These are phyloP conservation scores for Annulohypoxylon stygium DNA, from an alignment of 495 filamentous ascomycete genomes.

Conservation along the genomic window DNA sequence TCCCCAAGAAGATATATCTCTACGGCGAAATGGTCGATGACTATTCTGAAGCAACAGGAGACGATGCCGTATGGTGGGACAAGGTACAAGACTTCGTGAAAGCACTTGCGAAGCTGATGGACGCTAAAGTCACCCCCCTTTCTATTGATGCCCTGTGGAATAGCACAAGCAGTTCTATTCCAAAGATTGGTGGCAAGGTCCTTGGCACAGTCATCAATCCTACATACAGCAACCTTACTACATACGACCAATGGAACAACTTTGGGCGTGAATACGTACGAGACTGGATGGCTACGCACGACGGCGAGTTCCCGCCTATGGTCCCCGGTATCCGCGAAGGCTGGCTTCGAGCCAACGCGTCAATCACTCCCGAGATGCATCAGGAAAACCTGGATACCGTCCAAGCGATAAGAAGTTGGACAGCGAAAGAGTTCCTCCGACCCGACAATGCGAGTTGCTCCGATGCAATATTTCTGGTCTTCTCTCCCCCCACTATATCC, in stretches of 20 bases:
- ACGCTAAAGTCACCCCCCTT: not conserved
- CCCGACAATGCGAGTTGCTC: not conserved
- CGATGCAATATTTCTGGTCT: not conserved
- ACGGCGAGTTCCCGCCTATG: slow-evolving; percentile 6
- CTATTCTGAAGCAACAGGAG: not conserved
- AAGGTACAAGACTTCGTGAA: not conserved
- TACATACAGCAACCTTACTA: not conserved
- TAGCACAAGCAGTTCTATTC: slow-evolving; percentile 3
- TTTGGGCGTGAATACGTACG: not conserved
- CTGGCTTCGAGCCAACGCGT: not conserved
- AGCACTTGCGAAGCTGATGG: not conserved
- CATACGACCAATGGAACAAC: slow-evolving; percentile 7
- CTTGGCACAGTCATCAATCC: not conserved
- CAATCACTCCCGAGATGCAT: not conserved
- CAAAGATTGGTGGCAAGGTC: not conserved
- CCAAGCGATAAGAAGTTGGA: not conserved
- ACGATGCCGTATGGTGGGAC: not conserved
- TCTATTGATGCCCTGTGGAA: not conserved
- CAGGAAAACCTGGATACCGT: not conserved
- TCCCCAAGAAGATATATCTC: slow-evolving; percentile 14
- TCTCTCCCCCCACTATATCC: not conserved
- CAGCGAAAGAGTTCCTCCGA: not conserved
- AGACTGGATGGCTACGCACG: not conserved
- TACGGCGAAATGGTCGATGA: no score
- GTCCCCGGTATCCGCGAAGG: not conserved